Base-by-base conservation (phyloP, 2,329 filamentous ascomycete species). In the Coniochaeta sp. region DNA sequence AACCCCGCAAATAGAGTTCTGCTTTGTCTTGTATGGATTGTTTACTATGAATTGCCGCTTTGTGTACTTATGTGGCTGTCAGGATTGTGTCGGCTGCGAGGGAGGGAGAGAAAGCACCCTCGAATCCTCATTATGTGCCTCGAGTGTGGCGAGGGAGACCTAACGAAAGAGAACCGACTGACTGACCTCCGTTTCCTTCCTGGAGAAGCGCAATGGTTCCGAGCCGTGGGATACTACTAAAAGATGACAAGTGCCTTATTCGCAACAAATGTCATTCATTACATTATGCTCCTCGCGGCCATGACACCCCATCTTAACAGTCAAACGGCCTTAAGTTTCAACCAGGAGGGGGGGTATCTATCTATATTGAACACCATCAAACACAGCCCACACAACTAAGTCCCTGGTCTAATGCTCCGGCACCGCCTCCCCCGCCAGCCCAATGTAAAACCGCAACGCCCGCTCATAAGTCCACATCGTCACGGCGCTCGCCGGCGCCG, bases 381-480 rank as follows among this genome's bases (percentile, higher is more conserved):
- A 40, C 4, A 12, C 34, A 58, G 17, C 22, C 58, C 12, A 38
- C 55, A 44, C 52, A 36, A 4, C n/a, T n/a, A 26, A 3, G 9
- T 24, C 42, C 17, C n/a, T 30, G 14, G 38, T 10, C 19, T 47
- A 52, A 14, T 30, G 7, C 47, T 28, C 24, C 47, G 17, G 9
- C 10, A 24, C 42, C 19, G 47, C 3, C 24, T 55, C 58, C 54
- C 71, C 63, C 2, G 76, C 73, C 50, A 75, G 62, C 19, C 67
- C 67, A 34, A 80, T 76, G 62, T 93, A 76, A 24, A 85, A 65
- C 57, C 79, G 82, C 75, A 97, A 77, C 19, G 83, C 83, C 69
- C 88, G 80, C 77, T 96, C 93, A 74, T 96, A 97, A 1, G 91
- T 96, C 91, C 92, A 97, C 80, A 97, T 90, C 0, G 93, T 97